Percentiles rank a stretch among this genome's conserved stretches.
Evolutionary conservation across 768 basidiomycete genomes (phyloP).

Genomic region (Ramaria sp.): DNA sequence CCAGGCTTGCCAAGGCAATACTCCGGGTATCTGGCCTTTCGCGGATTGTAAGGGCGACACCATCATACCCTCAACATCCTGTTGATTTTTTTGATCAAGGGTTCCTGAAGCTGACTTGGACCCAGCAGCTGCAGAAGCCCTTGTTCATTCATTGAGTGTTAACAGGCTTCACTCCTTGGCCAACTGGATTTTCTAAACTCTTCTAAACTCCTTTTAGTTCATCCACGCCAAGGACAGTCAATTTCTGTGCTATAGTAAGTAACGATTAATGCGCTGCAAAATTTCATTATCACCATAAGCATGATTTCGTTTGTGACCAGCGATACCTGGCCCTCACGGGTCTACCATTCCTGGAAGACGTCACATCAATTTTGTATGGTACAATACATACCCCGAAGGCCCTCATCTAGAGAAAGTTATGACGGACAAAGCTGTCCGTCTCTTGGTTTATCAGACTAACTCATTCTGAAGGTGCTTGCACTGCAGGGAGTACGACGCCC

Average conservation of each 20-base stretch:
- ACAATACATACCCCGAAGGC: slow-evolving; percentile 7
- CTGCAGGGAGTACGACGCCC: slow-evolving; percentile 5
- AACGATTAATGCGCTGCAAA: background rate
- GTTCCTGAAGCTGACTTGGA: slow-evolving; percentile 7
- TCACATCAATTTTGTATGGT: slow-evolving; percentile 9
- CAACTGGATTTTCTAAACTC: background rate
- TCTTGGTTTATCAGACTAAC: no score
- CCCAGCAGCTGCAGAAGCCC: background rate
- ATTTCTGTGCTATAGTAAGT: slow-evolving; percentile 8
- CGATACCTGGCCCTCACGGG: slow-evolving; percentile 4
- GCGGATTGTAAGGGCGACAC: background rate
- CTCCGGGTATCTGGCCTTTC: slow-evolving; percentile 10
- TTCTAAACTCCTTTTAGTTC: background rate
- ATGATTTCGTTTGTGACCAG: background rate
- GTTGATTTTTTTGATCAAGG: background rate
- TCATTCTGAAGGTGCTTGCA: background rate
- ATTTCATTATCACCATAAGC: background rate
- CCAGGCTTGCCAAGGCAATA: slow-evolving; percentile 5
- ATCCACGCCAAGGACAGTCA: slow-evolving; percentile 9
- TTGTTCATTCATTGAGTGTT: slow-evolving; percentile 4
- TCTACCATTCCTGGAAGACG: background rate
- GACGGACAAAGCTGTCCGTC: slow-evolving; percentile 5
- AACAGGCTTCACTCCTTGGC: background rate
- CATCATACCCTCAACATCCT: background rate
- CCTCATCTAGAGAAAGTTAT: slow-evolving; percentile 6